Conservation (phyloP, 306 rosid species). For the barrel medic (Medicago truncatula) region DNA sequence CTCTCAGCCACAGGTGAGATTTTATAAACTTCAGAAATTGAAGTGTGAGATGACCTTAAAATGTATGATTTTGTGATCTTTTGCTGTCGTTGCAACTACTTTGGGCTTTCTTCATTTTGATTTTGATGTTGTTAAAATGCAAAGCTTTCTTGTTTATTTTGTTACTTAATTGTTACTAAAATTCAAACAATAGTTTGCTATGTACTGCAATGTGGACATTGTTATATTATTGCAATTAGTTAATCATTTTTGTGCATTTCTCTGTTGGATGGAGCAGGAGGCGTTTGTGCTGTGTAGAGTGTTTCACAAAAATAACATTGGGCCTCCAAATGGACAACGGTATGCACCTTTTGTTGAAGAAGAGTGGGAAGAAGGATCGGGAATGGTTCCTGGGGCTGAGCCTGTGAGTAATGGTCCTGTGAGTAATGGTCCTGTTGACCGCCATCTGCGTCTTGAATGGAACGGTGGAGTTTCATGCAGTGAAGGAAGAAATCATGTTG, state of each 20-base stretch:
- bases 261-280: conserved; percentile 76
- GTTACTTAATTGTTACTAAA: background rate
- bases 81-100: conserved; percentile 7
- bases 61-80: conserved; percentile 39
- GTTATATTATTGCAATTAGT: conserved; percentile 44
- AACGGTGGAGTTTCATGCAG: conserved; percentile 42
- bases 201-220: conserved; percentile 44
- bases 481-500: conserved; percentile 45
- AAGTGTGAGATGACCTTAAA: conserved; percentile 44
- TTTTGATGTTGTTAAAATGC: conserved; percentile 44
- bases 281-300: conserved; percentile 96
- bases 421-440: conserved; percentile 44
- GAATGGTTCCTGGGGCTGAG: conserved; percentile 71
- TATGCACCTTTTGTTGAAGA: conserved; percentile 98
- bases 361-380: conserved; percentile 85
- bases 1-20: conserved; percentile 83
- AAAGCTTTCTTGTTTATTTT: conserved; percentile 31
- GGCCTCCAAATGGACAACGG: conserved; percentile 98
- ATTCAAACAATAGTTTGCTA: conserved; percentile 32
- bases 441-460: conserved; percentile 43
- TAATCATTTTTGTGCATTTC: conserved; percentile 45
- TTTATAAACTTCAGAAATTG: conserved; percentile 39
- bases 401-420: conserved; percentile 44
- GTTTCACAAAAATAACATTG: conserved; percentile 97
- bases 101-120: conserved; percentile 41